Conservation (phyloP, 2,329 filamentous ascomycete genomes). For the Fusarium napiforme region DNA sequence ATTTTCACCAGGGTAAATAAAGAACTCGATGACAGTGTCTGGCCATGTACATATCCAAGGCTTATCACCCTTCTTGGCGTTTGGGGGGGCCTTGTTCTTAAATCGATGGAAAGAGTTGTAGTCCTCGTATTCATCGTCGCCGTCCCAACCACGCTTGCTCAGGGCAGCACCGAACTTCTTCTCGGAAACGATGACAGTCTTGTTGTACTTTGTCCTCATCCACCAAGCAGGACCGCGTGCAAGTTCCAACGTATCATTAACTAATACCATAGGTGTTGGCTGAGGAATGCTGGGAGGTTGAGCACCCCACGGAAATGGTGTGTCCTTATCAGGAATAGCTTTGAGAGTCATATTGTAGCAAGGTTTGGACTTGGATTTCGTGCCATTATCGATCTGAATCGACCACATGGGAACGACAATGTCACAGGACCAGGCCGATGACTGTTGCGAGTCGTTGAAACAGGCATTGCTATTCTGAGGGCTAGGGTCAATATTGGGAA, state of each 20-base stretch:
- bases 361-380: constrained; percentile 34
- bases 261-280: constrained; percentile 56
- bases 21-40: constrained; percentile 64
- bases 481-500: constrained; percentile 65
- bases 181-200: constrained; percentile 65
- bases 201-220: constrained; percentile 63
- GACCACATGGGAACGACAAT: constrained; percentile 58
- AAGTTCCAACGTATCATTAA: constrained; percentile 62
- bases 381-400: constrained; percentile 53
- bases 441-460: constrained; percentile 64
- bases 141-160: constrained; percentile 45
- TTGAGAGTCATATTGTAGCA: constrained; percentile 56
- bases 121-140: constrained; percentile 19
- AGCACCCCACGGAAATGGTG: constrained; percentile 63
- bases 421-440: constrained; percentile 72
- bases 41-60: constrained; percentile 71
- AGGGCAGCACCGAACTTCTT: constrained; percentile 47
- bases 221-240: constrained; percentile 66
- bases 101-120: constrained; percentile 34
- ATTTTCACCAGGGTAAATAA: constrained; percentile 67
- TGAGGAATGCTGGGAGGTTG: constrained; percentile 60
- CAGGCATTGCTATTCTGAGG: constrained; percentile 63
- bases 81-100: constrained; percentile 27
- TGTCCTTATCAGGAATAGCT: constrained; percentile 46
- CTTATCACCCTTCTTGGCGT: constrained; percentile 59